Evolutionary conservation across 2,329 filamentous ascomycete species (phyloP), one percentile per base, ranked within the genome.

Genomic region (Phaeosphaeriaceae sp.): DNA sequence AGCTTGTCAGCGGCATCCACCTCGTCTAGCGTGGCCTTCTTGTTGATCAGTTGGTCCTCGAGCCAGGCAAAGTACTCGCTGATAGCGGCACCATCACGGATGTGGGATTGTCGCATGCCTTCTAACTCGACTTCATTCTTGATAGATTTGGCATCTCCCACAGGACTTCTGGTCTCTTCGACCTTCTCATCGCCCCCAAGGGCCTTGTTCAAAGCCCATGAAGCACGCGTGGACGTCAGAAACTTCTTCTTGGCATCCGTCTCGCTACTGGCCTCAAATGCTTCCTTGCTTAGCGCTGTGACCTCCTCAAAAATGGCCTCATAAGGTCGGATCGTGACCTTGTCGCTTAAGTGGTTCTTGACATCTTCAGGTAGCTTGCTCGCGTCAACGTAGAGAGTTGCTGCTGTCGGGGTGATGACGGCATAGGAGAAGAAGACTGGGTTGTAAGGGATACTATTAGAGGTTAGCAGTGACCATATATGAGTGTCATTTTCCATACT

Each of bases 361-460:
- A 85, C 87, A 40, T 89, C 84, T 3, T 82, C 76, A 28, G 81
- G 85, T 21, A 97, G 76, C 73, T 97, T 96, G 12, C 83, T 82
- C 11, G 87, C 83, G 66, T 97, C 89, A 50, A 97, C 79, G 67
- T 97, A 99, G 4, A 99, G 81, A 1, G 87, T 92, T 18, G 88
- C 90, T 1, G 84, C 79, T 1, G 73, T 86, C 1, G 87, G 85
- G 2, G 94, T 97, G 55, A 99, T 79, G 34, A 94, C 83, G 36
- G 93, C 93, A 67, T 97, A 99, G 13, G 93, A 94, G 76, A 97
- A 97, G 79, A 99, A 97, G 41, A 99, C 94, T 0, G 94, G 94
- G 70, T 99, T 99, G 78, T 94, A 99, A 0, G 92, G 90, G 58
- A 99, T 97, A 70, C 81, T 84, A 60, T 32, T 20, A 12, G 13